Evolutionary conservation across 1,284 basidiomycete genomes (phyloP).

Genomic region (Rhodofomes roseus): DNA sequence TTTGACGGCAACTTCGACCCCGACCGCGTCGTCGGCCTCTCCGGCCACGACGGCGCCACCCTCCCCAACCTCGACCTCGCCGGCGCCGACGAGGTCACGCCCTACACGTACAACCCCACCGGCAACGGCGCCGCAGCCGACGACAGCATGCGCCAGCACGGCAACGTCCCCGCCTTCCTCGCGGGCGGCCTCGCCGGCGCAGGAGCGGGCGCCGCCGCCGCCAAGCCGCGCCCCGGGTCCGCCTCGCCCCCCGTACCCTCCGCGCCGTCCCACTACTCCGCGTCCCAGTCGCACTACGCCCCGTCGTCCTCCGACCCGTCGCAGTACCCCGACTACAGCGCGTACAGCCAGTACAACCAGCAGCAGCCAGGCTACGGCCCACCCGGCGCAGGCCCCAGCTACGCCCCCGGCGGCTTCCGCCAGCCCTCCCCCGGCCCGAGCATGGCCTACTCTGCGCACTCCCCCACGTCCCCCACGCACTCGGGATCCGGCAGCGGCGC

Average conservation of each 20-base stretch:
- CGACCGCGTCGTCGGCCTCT: constrained; percentile 34
- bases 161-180: constrained; percentile 22
- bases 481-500: constrained; percentile 11
- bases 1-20: constrained; percentile 53
- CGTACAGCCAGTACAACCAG: constrained; percentile 11
- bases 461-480: constrained; percentile 3
- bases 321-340: constrained; percentile 23
- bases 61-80: constrained; percentile 36
- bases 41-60: constrained; percentile 23
- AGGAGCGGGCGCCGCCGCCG: constrained; percentile 12
- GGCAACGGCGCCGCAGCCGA: constrained; percentile 8
- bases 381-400: constrained; percentile 5
- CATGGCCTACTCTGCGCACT: constrained; percentile 17
- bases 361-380: not conserved
- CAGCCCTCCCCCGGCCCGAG: constrained; percentile 28
- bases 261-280: constrained; percentile 20
- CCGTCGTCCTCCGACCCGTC: constrained; percentile 14
- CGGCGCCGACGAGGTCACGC: constrained; percentile 33
- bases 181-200: constrained; percentile 20
- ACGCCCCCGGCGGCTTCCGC: constrained; percentile 15
- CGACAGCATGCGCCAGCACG: constrained; percentile 25
- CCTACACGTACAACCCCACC: constrained; percentile 27
- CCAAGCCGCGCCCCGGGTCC: constrained; percentile 6
- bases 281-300: constrained; percentile 20
- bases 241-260: constrained; percentile 17